Conservation (phyloP, 2,329 filamentous ascomycete genomes). For the Apiospora malaysiana region DNA sequence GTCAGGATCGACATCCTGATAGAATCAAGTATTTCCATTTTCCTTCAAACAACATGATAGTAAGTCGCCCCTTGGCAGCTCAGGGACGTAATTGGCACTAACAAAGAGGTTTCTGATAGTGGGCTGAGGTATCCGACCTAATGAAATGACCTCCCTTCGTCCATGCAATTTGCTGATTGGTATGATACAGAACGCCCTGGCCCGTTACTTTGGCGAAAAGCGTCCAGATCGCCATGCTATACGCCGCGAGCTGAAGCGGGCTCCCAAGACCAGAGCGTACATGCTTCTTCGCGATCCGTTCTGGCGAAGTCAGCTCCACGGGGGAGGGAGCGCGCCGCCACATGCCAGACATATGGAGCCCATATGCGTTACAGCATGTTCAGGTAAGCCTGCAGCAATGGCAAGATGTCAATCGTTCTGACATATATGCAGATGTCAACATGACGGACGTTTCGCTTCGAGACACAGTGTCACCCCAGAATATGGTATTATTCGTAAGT, state of each 20-base stretch:
- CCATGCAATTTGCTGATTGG: background rate
- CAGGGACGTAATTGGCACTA: slow-evolving; percentile 18
- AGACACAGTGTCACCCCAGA: slow-evolving; percentile 29
- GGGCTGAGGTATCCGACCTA: slow-evolving; percentile 39
- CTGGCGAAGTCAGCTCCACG: slow-evolving; percentile 46
- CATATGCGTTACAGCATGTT: slow-evolving; percentile 40
- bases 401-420: background rate
- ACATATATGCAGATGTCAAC: background rate
- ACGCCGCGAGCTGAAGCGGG: slow-evolving; percentile 21
- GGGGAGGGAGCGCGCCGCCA: slow-evolving; percentile 30
- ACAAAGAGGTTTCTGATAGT: slow-evolving; percentile 28
- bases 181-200: slow-evolving; percentile 36
- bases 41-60: slow-evolving; percentile 41
- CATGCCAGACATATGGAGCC: slow-evolving; percentile 46
- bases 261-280: slow-evolving; percentile 28
- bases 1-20: background rate
- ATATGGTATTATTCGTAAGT: slow-evolving; percentile 36
- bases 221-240: slow-evolving; percentile 24
- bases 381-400: slow-evolving; percentile 29
- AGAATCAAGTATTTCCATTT: slow-evolving; percentile 37
- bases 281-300: slow-evolving; percentile 39
- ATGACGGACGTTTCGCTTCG: background rate
- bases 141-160: slow-evolving; percentile 33
- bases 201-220: slow-evolving; percentile 36
- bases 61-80: slow-evolving; percentile 27